A percentile compares a stretch with the other conserved stretches of the same genome.
phyloP scores from a whole-genome alignment of 78 protist genomes.

The Pigoraptor vietnamica region DNA sequence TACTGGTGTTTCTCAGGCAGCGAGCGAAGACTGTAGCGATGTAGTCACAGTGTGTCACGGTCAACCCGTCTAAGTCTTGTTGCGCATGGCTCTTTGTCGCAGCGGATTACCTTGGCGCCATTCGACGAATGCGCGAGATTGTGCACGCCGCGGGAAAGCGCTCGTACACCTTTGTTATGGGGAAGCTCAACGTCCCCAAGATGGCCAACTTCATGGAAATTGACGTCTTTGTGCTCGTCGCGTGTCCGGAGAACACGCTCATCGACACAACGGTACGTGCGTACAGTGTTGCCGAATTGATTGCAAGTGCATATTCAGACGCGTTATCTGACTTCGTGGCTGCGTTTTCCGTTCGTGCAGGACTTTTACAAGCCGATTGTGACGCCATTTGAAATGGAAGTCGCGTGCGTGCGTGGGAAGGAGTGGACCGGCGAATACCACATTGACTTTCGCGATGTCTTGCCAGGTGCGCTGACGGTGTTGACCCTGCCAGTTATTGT shows the following conservation, averaged over 20 bases:
- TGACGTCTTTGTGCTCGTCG: conserved; percentile 64
- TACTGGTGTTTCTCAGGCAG: too few species aligned
- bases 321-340: too few species aligned
- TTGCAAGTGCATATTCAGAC: too few species aligned
- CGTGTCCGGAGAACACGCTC: conserved; percentile 69
- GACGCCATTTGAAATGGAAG: conserved; percentile 74
- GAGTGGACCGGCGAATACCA: conserved; percentile 54
- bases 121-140: conserved; percentile 28
- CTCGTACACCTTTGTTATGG: conserved; percentile 61
- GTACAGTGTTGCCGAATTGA: too few species aligned
- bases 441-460: conserved; percentile 37
- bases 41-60: too few species aligned
- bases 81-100: background rate
- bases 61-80: too few species aligned
- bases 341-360: too few species aligned
- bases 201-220: conserved; percentile 80
- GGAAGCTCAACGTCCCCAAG: conserved; percentile 75
- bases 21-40: too few species aligned
- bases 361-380: conserved; percentile 66
- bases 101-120: conserved; percentile 27
- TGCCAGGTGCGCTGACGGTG: conserved; percentile 14
- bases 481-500: background rate
- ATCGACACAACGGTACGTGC: conserved; percentile 6
- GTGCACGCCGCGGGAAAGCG: conserved; percentile 39
- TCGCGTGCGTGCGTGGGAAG: conserved; percentile 32